These are phyloP conservation scores for Withania somnifera DNA, from an alignment of 305 asterid species.

Conservation along the genomic window DNA sequence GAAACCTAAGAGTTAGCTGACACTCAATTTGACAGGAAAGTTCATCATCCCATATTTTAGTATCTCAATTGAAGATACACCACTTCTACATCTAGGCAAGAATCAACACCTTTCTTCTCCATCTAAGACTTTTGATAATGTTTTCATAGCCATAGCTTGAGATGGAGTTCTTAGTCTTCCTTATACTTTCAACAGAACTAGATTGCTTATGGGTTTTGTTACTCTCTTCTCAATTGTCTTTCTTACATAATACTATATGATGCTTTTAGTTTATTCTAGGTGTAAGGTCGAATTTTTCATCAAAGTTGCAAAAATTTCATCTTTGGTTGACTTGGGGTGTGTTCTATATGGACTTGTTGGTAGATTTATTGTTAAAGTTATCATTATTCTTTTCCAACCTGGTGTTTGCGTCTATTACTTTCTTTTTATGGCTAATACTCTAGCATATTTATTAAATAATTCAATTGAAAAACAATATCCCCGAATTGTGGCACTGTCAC, in stretches of 20 bases:
- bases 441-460: slow-evolving; percentile 1
- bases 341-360: slow-evolving; percentile 14
- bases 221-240: slow-evolving; percentile 4
- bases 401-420: slow-evolving; percentile 6
- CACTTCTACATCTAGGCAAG: slow-evolving; percentile 35
- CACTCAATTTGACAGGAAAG: too few species aligned
- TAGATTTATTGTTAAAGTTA: slow-evolving; percentile 10
- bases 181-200: slow-evolving; percentile 31
- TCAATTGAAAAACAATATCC: neutral
- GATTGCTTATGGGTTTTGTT: slow-evolving; percentile 6
- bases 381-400: slow-evolving; percentile 16
- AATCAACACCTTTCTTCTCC: slow-evolving; percentile 44
- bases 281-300: neutral
- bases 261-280: slow-evolving; percentile 4
- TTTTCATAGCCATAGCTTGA: slow-evolving; percentile 75
- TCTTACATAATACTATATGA: slow-evolving; percentile 9
- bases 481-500: slow-evolving; percentile 2
- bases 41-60: slow-evolving; percentile 37
- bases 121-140: slow-evolving; percentile 72
- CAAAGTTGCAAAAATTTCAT: neutral
- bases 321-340: slow-evolving; percentile 18
- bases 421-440: slow-evolving; percentile 11
- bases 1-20: too few species aligned
- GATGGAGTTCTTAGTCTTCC: slow-evolving; percentile 95
- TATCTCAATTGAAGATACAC: slow-evolving; percentile 65